Percentiles rank a stretch among this genome's conserved stretches.
Conservation (phyloP, 257 asterid species). For the Lavandula angustifolia region DNA sequence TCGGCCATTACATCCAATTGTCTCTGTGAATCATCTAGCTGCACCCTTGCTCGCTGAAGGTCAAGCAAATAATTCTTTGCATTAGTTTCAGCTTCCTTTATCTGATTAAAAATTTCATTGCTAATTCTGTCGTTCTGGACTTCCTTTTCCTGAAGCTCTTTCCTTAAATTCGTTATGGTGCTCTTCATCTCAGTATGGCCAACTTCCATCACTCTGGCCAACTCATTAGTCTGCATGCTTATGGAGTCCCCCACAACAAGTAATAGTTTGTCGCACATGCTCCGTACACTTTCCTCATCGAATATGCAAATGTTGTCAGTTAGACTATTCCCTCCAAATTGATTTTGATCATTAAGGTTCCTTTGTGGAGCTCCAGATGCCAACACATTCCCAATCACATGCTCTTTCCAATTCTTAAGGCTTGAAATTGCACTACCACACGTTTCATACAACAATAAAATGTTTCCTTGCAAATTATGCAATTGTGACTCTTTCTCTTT, state of each 20-base stretch:
- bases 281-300: slow-evolving; percentile 54
- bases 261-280: slow-evolving; percentile 49
- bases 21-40: slow-evolving; percentile 53
- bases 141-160: slow-evolving; percentile 91
- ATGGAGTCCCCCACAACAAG: slow-evolving; percentile 56
- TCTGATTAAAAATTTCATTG: slow-evolving; percentile 81
- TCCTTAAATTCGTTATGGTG: slow-evolving; percentile 70
- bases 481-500: slow-evolving; percentile 73
- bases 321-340: slow-evolving; percentile 37
- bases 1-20: slow-evolving; percentile 54
- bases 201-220: slow-evolving; percentile 45
- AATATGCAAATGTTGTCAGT: slow-evolving; percentile 32
- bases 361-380: slow-evolving; percentile 42
- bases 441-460: slow-evolving; percentile 61
- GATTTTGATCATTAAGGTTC: slow-evolving; percentile 39
- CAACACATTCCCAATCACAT: slow-evolving; percentile 41
- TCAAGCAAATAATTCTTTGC: slow-evolving; percentile 63
- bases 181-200: slow-evolving; percentile 75
- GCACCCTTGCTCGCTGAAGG: slow-evolving; percentile 61
- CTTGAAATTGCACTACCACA: slow-evolving; percentile 58
- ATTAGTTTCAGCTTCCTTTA: slow-evolving; percentile 79
- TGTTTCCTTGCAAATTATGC: slow-evolving; percentile 47
- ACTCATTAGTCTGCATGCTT: slow-evolving; percentile 54
- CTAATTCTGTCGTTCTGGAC: slow-evolving; percentile 78
- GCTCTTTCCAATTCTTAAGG: slow-evolving; percentile 60